phyloP scores from a whole-genome alignment of 495 filamentous ascomycete species.

The Neurospora sp. region DNA sequence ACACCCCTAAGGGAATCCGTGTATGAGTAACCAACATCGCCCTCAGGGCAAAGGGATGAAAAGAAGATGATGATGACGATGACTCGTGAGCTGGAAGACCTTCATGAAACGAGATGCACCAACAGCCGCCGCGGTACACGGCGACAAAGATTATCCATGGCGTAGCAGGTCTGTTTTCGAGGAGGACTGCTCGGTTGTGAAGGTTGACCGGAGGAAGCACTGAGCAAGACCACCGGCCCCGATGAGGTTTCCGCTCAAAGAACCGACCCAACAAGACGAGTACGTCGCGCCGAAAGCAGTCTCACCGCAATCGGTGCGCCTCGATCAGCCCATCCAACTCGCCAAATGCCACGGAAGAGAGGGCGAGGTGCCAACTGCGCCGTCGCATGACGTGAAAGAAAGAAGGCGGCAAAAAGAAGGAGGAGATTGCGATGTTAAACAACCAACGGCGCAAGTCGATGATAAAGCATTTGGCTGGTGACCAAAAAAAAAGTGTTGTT shows the following conservation, averaged over 20 bases:
- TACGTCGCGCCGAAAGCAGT: not conserved
- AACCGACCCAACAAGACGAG: not conserved
- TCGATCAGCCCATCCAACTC: not conserved
- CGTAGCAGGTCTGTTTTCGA: not conserved
- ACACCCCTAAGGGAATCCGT: not conserved
- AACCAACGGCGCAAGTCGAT: not conserved
- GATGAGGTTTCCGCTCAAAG: not conserved
- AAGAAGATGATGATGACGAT: not conserved
- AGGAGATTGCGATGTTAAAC: not conserved
- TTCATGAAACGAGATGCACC: not conserved
- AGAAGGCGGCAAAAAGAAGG: not conserved
- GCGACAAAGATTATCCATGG: not conserved
- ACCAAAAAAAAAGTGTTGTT: no score
- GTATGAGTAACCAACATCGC: not conserved
- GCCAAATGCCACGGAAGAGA: not conserved
- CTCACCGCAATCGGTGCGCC: accelerated
- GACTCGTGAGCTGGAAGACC: not conserved
- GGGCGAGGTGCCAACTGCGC: not conserved
- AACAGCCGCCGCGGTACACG: not conserved
- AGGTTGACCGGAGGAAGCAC: not conserved
- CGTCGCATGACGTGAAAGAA: not conserved
- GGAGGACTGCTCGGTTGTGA: not conserved
- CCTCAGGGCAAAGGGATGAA: not conserved
- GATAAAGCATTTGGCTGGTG: not conserved
- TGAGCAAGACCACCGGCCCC: no score